Base-by-base conservation (phyloP, 345 rosid genomes). In the Eucalyptus paniculata region DNA sequence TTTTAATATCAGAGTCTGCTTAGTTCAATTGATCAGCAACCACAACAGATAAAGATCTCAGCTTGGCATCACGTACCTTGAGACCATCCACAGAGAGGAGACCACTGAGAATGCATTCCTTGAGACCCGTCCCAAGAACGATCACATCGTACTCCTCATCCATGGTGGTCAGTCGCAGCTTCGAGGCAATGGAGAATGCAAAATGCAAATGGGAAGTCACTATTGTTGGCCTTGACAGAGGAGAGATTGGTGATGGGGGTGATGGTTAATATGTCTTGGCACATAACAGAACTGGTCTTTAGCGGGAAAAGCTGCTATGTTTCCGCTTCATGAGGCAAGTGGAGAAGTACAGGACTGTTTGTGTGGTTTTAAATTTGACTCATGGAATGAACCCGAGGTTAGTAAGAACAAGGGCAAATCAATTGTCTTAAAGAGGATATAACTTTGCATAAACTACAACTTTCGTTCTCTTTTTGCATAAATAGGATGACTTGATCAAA, bases 91-190 rank as follows among this genome's bases (percentile, higher is more conserved):
- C 99, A 47, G 98, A 98, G 91, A 98, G 97, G 60, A 98, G 97
- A 12, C 99, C 99, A 18, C 99, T 96, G 91, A 96, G 99, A 91
- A 97, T 97, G 93, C 99, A 97, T 91, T 97, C 97, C 91, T 97
- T 97, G 88, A 97, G 98, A 88, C 98, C 98, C 14, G 97, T 97
- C 85, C 98, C 99, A n/a, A 97, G 97, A 89, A 97, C 98, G 85
- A 97, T 96, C 42, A 97, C 99, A 90, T 96, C 99, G 87, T 97
- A 97, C 91, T 96, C 96, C 96, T 97, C 99, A 95, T 97, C 99
- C 99, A 97, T 90, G 9, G 44, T 94, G 90, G 86, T 88, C 16
- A 24, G 56, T 50, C 42, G 2, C 12, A 3, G 86, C 72, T 67
- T 40, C 17, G 2, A 67, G 85, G 60, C 5, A 2, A 82, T 12